Conservation (phyloP, 2,329 filamentous ascomycete genomes). For the Trichoderma breve region DNA sequence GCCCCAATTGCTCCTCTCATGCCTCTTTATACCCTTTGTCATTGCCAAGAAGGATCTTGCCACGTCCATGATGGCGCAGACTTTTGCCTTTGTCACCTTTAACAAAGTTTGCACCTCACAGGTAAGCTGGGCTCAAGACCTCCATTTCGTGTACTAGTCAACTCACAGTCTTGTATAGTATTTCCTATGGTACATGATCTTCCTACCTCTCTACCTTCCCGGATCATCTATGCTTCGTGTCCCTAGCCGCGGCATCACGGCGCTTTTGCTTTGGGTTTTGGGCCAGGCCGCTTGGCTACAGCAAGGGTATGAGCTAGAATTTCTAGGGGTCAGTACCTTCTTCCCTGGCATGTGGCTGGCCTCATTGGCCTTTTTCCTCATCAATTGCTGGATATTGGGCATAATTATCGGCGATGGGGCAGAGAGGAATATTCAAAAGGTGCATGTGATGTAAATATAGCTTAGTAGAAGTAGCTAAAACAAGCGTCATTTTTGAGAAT, state of each 20-base stretch:
- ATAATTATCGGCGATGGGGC: constrained; percentile 69
- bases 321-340: constrained; percentile 79
- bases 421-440: constrained; percentile 21
- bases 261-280: constrained; percentile 69
- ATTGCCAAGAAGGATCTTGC: constrained; percentile 80
- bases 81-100: constrained; percentile 94
- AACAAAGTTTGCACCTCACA: constrained; percentile 99
- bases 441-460: constrained; percentile 20
- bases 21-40: constrained; percentile 69
- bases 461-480: neutral
- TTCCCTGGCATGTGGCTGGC: constrained; percentile 78
- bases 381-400: constrained; percentile 85
- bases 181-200: constrained; percentile 96
- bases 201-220: constrained; percentile 88
- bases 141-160: neutral
- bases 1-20: constrained; percentile 80
- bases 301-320: constrained; percentile 73
- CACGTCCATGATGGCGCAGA: constrained; percentile 86
- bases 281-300: constrained; percentile 75
- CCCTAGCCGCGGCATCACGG: constrained; percentile 60
- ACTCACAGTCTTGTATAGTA: constrained; percentile 56
- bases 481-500: neutral
- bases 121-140: constrained; percentile 48
- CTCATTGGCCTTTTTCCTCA: constrained; percentile 74
- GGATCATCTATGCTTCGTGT: constrained; percentile 66